Base-by-base conservation (phyloP, 2,329 filamentous ascomycete genomes). In the Lachnellula cervina region DNA sequence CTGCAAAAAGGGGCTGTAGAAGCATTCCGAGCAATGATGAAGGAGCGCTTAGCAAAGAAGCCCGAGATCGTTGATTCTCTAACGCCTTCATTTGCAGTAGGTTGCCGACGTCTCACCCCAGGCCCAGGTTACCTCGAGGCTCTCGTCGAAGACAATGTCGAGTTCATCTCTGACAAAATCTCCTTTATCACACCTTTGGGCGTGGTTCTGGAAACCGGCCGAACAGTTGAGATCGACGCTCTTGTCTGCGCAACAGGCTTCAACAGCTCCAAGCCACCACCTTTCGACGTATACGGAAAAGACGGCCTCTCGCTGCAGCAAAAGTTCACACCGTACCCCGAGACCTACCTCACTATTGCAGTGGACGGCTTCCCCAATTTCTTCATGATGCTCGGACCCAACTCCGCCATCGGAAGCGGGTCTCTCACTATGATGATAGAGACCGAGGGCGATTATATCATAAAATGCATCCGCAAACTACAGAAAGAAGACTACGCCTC, bases 401-500 rank as follows among this genome's bases (percentile, higher is more conserved):
- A 68, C 42, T 60, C 61, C 7, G 60, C 57, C 6, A 64, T 66
- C 34, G 63, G 63, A 17, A 56, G 49, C 9, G 66, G 65, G 0
- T 64, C 62, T 0, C 38, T 68, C n/a, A 64, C 62, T 7, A 58
- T 63, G 28, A 62, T 64, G 40, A 60, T 66, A 49, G 66, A 69
- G 49, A 61, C 54, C 5, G 56, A 61, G 25, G 63, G 61, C 19
- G 65, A 66, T 32, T 67, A 67, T 49, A 63, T 67, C 40, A 37
- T 65, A 14, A 65, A 68, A 54, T 65, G 61, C 28, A 62, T 67
- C 19, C 60, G 63, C 8, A 67, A 66, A 38, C 49, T 68, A 55
- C 79, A 81, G 62, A 75, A 71, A 8, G 75, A 82, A 63, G 70
- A 78, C 60, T 69, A 77, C 58, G 69, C 70, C 11, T 66, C 71